These are phyloP conservation scores for Bidens hawaiensis DNA, from an alignment of 140 eudicot species.

Conservation along the genomic window DNA sequence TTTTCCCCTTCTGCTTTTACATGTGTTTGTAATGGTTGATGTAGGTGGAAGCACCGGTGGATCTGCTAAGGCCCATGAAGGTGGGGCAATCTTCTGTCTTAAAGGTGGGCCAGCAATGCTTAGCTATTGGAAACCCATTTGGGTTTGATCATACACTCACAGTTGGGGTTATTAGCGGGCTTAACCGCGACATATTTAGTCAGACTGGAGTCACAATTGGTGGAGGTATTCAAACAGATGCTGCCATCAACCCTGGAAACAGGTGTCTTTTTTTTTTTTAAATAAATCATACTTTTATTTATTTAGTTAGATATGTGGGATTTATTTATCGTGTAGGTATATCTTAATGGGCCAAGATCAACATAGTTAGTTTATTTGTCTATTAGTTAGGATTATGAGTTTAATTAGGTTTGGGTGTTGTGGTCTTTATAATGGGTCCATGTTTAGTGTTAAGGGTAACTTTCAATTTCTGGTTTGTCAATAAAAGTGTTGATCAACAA, in stretches of 20 bases:
- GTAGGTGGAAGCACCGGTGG: slow-evolving; percentile 86
- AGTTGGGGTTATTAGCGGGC: slow-evolving; percentile 91
- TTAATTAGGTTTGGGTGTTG: no score
- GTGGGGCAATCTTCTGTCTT: slow-evolving; percentile 77
- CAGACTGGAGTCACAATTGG: slow-evolving; percentile 98
- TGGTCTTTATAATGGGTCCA: no score
- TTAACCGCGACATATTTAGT: slow-evolving; percentile 90
- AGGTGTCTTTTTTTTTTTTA: slow-evolving; percentile 37
- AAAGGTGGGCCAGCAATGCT: slow-evolving; percentile 89
- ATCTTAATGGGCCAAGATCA: no score
- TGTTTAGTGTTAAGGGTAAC: no score
- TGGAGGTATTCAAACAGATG: slow-evolving; percentile 99
- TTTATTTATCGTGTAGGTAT: no score
- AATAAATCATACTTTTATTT: not conserved
- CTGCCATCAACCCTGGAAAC: slow-evolving; percentile 98
- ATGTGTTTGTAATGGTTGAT: not conserved
- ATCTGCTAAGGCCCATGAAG: slow-evolving; percentile 72
- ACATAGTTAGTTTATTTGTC: no score
- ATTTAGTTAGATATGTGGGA: no score
- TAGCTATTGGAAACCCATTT: slow-evolving; percentile 97
- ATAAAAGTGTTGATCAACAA: no score
- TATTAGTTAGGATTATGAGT: no score
- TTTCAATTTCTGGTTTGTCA: no score
- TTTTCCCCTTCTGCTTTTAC: not conserved
- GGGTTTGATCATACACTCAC: slow-evolving; percentile 99